Conservation (phyloP, 352 stramenopile genomes). For the Vaucheria bursata region DNA sequence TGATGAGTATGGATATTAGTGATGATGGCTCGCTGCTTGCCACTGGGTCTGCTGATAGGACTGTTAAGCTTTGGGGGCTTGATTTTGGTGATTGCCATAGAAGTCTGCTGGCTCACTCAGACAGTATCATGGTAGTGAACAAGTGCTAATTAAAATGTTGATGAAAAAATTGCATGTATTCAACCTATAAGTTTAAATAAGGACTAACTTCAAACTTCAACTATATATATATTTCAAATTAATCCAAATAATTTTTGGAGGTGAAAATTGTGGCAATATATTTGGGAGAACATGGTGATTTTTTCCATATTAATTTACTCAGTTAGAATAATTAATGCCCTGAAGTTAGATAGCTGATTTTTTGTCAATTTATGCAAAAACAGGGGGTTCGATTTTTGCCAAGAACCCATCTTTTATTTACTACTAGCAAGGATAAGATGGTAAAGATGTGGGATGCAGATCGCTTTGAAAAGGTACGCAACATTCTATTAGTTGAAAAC, state of each 20-base stretch:
- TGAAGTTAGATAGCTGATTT: too few species aligned
- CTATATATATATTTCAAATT: too few species aligned
- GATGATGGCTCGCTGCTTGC: constrained; percentile 93
- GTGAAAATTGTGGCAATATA: too few species aligned
- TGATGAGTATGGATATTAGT: constrained; percentile 94
- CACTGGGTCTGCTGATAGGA: constrained; percentile 95
- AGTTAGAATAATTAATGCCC: too few species aligned
- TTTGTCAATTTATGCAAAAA: too few species aligned
- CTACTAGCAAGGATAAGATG: constrained; percentile 90
- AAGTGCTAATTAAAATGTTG: too few species aligned
- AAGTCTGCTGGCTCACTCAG: constrained; percentile 94
- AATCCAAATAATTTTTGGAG: too few species aligned
- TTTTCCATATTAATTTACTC: too few species aligned
- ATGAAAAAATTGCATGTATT: too few species aligned
- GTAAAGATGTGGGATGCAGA: constrained; percentile 97
- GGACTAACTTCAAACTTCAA: too few species aligned
- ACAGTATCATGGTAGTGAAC: constrained; percentile 81
- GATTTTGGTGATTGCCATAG: constrained; percentile 99
- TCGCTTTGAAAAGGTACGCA: constrained; percentile 85
- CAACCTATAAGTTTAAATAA: too few species aligned
- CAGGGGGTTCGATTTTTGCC: constrained; percentile 46
- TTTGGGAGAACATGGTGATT: too few species aligned
- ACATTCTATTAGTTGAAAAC: constrained; percentile 65
- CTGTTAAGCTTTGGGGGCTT: constrained; percentile 97
- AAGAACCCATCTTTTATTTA: constrained; percentile 97